Evolutionary conservation across 164 flowering plant species (phyloP), one percentile per base, ranked within the genome.

Genomic region (Aristolochia contorta): DNA sequence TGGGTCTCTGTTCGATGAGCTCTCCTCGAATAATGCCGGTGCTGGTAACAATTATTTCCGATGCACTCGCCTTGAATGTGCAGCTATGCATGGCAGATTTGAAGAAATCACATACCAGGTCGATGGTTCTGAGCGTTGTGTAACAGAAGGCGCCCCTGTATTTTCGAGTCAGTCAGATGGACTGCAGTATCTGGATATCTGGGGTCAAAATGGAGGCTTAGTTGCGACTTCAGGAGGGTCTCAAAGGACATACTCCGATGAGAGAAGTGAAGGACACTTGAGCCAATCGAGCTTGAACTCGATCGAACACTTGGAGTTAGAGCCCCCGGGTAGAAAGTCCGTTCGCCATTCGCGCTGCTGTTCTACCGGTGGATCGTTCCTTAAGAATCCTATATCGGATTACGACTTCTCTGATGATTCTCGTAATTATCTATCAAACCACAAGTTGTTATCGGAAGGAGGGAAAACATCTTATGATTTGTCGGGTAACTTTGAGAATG

Each of bases 41-140:
- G n/a, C n/a, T n/a, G 61, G 67, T 43, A 70, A 73, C 62, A 77
- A 79, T 67, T 58, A 57, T 47, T 18, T 66, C 59, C 82, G 69
- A 37, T 78, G 83, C 56, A 69, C 79, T 25, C 61, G 45, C 25
- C 70, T 78, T 54, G 83, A 85, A 27, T 84, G 86, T 71, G 80
- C 83, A 59, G 79, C 87, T 8, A 80, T 68, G 70, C 96, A 89
- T 59, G 96, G 96, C 30, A 75, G 96, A 65, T 89, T 87, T 60
- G 91, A 82, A 60, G 95, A 87, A 78, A 76, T 86, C 45, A 84
- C 80, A 0, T 82, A 75, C 59, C 80, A 81, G 65, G 77, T 73
- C 56, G 87, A 79, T 13, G 80, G 72, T 45, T 66, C 83, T 10
- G 80, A 78, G 65, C 78, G 79, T 54, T 74, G 63, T 58, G 56